Evolutionary conservation across 768 basidiomycete species (phyloP), one percentile per base, ranked within the genome.

Genomic region (Gautieria morchelliformis): DNA sequence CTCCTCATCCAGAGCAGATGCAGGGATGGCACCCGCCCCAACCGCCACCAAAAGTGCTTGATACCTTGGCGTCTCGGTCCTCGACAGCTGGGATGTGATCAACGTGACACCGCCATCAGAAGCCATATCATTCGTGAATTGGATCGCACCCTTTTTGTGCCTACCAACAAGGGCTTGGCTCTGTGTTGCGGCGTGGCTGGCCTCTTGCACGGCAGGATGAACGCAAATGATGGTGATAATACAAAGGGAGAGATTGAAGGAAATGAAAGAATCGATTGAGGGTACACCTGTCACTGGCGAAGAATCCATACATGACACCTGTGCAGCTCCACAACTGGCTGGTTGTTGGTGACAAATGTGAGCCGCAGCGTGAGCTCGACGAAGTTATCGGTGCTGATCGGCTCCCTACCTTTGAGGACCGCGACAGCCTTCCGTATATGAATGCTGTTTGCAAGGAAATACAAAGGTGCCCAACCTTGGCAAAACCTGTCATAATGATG

Each of bases 191-290:
- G 96, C 96, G 52, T 95, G 79, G 24, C 86, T 89, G 0, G 84
- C 77, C 63, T 93, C 93, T 66, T 99, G 96, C 4, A 98, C 81
- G 6, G 78, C 74, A 8, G 92, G 94, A 61, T 91, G 83, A 56
- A 99, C 75, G 63, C 87, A 91, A 63, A 93, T 64, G 61, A 90
- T 72, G 12, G 93, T 93, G 67, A 92, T 61, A 66, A 93, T 67
- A 63, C 84, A 85, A 39, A 94, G 75, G 7, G 84, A 79, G 39
- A 97, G 81, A 69, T 99, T 99, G 78, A 90, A 84, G 0, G 91
- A 89, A 70, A 99, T 94, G 78, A 98, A n/a, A 94, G 76, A 96
- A 89, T n/a, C 84, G 89, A 69, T 99, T 99, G 61, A 93, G 79
- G 0, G 82, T 84, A 71, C 96, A 98, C 14, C 83, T 89, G 4